Base-by-base conservation (phyloP, 2,329 filamentous ascomycete species). In the Bipolaris gigantea region DNA sequence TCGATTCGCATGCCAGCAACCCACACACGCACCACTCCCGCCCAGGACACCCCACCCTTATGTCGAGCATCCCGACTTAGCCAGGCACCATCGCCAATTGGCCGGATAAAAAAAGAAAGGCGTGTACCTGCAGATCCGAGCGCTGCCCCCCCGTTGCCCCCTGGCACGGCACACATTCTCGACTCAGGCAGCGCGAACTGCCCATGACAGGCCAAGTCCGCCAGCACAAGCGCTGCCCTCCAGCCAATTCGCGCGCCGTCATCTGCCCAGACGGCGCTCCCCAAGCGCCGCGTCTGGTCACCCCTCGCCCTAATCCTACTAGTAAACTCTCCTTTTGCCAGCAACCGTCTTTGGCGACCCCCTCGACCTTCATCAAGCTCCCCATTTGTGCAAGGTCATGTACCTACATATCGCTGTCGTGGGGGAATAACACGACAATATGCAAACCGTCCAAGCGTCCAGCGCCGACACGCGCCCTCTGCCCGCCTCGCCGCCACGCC, bases 381-480 rank as follows among this genome's bases (percentile, higher is more conserved):
- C 23, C 7, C 19, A 40, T 40, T 73, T 73, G 70, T 73, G 71
- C 70, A 73, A 57, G 59, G 65, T 56, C 65, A 72, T 73, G 70
- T 30, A 30, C 27, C 27, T 30, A 30, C 27, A 30, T 30, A 30
- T 30, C 27, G 61, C 56, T 57, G 56, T 60, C 57, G 61, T 55
- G 55, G 61, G 56, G 59, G 55, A 55, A 56, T 64, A 58, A 59
- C 48, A 51, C 55, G 54, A 61, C 58, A 70, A 64, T 67, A 73
- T 73, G 70, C 69, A 73, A 61, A 60, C 64, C 55, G 57, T 61
- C 62, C 60, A 65, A 70, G 62, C 61, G 56, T 60, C 63, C 50
- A 34, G 45, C 43, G 61, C 62, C 55, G 67, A 53, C 54, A 52
- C 61, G 59, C 39, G 38, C 25, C 58, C 61, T 67, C 53, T 61